These are phyloP conservation scores for Juncus inflexus DNA, from an alignment of 176 grass and related monocot genomes.

Conservation along the genomic window DNA sequence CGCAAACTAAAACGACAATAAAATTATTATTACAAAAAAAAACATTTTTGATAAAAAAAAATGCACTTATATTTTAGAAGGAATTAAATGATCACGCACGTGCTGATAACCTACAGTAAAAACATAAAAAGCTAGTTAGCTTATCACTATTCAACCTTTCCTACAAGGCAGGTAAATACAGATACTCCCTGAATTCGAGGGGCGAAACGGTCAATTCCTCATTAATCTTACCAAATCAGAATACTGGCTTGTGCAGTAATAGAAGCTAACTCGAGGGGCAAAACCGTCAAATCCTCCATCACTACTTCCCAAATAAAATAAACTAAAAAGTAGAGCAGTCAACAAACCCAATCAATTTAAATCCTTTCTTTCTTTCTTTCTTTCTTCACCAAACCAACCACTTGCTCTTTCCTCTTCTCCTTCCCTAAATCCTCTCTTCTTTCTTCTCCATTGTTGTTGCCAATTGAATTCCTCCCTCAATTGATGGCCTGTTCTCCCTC, in stretches of 20 bases:
- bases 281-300: neutral
- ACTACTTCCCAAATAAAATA: neutral
- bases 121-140: too few species aligned
- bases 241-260: neutral
- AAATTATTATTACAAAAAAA: too few species aligned
- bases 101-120: too few species aligned
- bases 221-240: neutral
- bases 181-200: too few species aligned
- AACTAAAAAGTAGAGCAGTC: conserved; percentile 2
- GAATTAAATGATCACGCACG: too few species aligned
- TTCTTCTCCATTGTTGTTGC: neutral
- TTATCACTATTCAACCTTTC: too few species aligned
- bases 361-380: neutral
- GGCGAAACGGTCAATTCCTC: too few species aligned
- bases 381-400: conserved; percentile 9
- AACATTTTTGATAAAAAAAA: too few species aligned
- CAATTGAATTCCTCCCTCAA: neutral
- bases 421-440: neutral
- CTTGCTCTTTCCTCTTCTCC: neutral
- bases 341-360: neutral
- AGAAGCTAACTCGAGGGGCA: neutral
- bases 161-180: too few species aligned
- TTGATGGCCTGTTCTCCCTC: conserved; percentile 71
- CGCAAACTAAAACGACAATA: too few species aligned
- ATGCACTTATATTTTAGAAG: too few species aligned